A percentile compares a stretch with the other conserved stretches of the same genome.
Conservation (phyloP, 495 filamentous ascomycete species). For the Neurospora sp. region DNA sequence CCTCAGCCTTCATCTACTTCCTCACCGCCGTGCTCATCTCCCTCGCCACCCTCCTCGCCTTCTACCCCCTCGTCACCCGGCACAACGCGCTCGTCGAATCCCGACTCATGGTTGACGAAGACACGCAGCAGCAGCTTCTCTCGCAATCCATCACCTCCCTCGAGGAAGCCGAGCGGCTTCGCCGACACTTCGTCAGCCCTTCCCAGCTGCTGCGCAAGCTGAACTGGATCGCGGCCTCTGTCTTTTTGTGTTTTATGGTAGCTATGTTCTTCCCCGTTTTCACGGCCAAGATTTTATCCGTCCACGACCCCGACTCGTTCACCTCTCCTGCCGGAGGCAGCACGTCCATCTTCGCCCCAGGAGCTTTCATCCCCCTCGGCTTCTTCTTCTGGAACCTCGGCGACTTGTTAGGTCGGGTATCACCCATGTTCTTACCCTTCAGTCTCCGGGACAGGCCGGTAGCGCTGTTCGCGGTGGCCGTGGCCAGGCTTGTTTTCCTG, state of each 20-base stretch:
- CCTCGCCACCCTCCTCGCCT: constrained; percentile 49
- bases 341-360: constrained; percentile 46
- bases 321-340: background rate
- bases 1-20: constrained; percentile 83
- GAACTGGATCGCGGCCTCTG: constrained; percentile 54
- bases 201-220: constrained; percentile 61
- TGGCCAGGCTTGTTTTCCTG: constrained; percentile 59
- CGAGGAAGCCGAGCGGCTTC: constrained; percentile 35
- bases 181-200: constrained; percentile 54
- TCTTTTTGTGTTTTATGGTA: constrained; percentile 68
- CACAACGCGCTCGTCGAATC: constrained; percentile 32
- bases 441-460: constrained; percentile 52
- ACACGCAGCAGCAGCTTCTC: constrained; percentile 15
- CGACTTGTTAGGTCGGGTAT: constrained; percentile 68
- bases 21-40: constrained; percentile 64
- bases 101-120: constrained; percentile 16
- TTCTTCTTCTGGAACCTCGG: constrained; percentile 94
- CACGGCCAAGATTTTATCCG: constrained; percentile 69
- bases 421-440: constrained; percentile 51
- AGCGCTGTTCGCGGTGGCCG: constrained; percentile 50
- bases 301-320: constrained; percentile 37
- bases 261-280: constrained; percentile 96
- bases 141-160: constrained; percentile 33
- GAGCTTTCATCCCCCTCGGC: constrained; percentile 77
- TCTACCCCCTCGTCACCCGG: constrained; percentile 37